phyloP scores from a whole-genome alignment of 2,329 filamentous ascomycete species.

The Stenocarpella maydis region DNA sequence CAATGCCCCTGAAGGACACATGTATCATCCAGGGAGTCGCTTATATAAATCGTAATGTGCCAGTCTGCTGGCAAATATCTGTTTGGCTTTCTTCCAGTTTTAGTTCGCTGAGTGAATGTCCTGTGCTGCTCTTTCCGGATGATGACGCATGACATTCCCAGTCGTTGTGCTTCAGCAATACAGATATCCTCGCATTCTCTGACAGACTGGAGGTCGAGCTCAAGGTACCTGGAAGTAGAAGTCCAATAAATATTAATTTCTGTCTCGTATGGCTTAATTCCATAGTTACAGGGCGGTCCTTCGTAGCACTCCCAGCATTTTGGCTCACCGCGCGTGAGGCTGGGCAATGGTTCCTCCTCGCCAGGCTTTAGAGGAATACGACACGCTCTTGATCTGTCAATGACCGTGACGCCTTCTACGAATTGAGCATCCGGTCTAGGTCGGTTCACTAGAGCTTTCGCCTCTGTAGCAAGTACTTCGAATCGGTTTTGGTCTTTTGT shows the following conservation, averaged over 20 bases:
- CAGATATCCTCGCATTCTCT: background rate
- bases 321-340: background rate
- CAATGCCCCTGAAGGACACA: background rate
- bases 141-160: background rate
- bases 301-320: background rate
- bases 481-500: background rate
- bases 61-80: background rate
- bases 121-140: background rate
- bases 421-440: background rate
- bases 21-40: background rate
- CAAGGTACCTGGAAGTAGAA: background rate
- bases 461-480: background rate
- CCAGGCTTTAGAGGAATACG: background rate
- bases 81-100: background rate
- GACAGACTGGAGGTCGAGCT: background rate
- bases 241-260: background rate
- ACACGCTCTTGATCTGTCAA: background rate
- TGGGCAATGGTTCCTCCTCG: background rate
- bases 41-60: background rate
- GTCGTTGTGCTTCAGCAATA: background rate
- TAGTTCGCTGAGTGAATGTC: background rate
- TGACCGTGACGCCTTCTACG: background rate
- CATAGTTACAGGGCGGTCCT: background rate
- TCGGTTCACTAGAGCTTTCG: background rate
- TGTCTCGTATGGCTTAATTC: background rate